These are phyloP conservation scores for Verbena officinalis DNA, from an alignment of 257 asterid species.

Conservation along the genomic window DNA sequence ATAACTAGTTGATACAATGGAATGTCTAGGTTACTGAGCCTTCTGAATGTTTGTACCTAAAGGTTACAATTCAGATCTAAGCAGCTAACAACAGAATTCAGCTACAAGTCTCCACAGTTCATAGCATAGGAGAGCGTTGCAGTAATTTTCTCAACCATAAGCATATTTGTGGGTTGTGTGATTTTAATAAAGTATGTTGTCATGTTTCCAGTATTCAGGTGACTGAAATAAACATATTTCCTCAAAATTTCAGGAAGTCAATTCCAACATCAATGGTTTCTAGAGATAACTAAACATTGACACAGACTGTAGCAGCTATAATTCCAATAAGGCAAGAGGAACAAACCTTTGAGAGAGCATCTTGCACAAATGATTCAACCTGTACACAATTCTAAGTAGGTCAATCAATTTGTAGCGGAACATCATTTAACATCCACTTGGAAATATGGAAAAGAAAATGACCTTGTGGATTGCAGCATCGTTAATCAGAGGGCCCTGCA, in stretches of 20 bases:
- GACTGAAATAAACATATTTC: constrained; percentile 3
- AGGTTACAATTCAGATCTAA: neutral
- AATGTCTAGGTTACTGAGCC: constrained; percentile 8
- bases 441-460: constrained; percentile 28
- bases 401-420: constrained; percentile 20
- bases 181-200: constrained; percentile 5
- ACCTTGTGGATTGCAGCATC: constrained; percentile 92
- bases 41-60: neutral
- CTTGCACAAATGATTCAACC: constrained; percentile 85
- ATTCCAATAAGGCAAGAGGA: constrained; percentile 10
- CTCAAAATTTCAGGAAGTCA: constrained; percentile 3
- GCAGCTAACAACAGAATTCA: constrained; percentile 7
- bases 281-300: constrained; percentile 16
- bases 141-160: constrained; percentile 1
- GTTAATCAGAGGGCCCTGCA: constrained; percentile 93
- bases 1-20: constrained; percentile 14
- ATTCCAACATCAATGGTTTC: constrained; percentile 9
- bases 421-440: constrained; percentile 16
- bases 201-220: constrained; percentile 8
- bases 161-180: neutral
- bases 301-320: constrained; percentile 10
- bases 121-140: neutral
- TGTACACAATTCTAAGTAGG: constrained; percentile 39
- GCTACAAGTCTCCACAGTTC: constrained; percentile 5
- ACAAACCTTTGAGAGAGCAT: constrained; percentile 88